A percentile compares a stretch with the other conserved stretches of the same genome.
These are phyloP conservation scores for Trichodelitschia bisporula DNA, from an alignment of 495 filamentous ascomycete genomes.

Conservation along the genomic window DNA sequence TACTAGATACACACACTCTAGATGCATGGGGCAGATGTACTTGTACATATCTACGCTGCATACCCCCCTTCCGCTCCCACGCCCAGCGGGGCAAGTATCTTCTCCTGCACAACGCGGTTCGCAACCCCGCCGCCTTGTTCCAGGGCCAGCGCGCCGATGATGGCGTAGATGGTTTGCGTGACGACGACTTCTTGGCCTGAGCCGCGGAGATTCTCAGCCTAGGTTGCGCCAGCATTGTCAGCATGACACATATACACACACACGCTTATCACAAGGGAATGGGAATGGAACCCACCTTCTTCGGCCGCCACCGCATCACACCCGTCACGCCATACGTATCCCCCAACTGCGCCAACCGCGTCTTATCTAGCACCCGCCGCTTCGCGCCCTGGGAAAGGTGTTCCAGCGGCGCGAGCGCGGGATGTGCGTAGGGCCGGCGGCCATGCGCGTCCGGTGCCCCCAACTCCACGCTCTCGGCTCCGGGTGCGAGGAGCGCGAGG, in stretches of 20 bases:
- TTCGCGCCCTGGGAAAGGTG: slow-evolving; percentile 34
- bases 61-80: slow-evolving; percentile 6
- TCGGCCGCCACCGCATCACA: slow-evolving; percentile 74
- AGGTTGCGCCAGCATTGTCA: slow-evolving; percentile 3
- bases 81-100: slow-evolving; percentile 32
- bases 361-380: slow-evolving; percentile 27
- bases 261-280: neutral
- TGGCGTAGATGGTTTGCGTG: slow-evolving; percentile 53
- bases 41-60: too few species aligned
- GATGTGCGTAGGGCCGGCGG: slow-evolving; percentile 45
- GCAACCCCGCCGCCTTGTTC: slow-evolving; percentile 66
- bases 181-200: slow-evolving; percentile 54
- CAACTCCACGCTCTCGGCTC: too few species aligned
- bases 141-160: slow-evolving; percentile 68
- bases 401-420: slow-evolving; percentile 43
- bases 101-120: slow-evolving; percentile 45
- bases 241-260: neutral
- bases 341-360: slow-evolving; percentile 39
- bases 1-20: too few species aligned
- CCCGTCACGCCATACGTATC: slow-evolving; percentile 38
- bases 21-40: too few species aligned
- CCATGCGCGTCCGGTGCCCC: slow-evolving; percentile 23
- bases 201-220: slow-evolving; percentile 43
- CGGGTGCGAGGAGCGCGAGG: slow-evolving; percentile 40
- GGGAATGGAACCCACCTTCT: slow-evolving; percentile 29